Base-by-base conservation (phyloP, 1,284 basidiomycete species). In the Pseudozyma sp. region DNA sequence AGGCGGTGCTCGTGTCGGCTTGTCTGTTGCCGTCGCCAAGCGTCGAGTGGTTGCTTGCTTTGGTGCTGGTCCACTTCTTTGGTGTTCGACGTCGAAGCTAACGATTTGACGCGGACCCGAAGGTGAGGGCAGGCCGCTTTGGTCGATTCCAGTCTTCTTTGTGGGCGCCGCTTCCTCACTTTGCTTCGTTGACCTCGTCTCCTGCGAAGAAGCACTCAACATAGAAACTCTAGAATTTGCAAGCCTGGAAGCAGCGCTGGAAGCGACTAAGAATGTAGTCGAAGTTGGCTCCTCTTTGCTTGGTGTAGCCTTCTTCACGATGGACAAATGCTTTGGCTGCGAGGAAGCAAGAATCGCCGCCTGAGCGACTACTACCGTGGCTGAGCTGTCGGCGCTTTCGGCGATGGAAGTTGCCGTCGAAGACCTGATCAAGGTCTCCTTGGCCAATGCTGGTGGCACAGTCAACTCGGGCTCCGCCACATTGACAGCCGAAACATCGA, bases 1-100 rank as follows among this genome's bases (percentile, higher is more conserved):
- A 1, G 67, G 67, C 14, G 61, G 60, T 6, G 53, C 47, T 6
- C 61, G 61, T 7, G 51, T 11, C 6, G 52, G 21, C 19, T 54
- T 69, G 12, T 55, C 56, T 21, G 36, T 45, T n/a, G 66, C 16
- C 21, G 47, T 11, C 10, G 34, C 21, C 36, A 19, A 18, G 38
- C 60, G 59, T 34, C 57, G 57, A 10, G 12, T 18, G 16, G 40
- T 45, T 10, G 47, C 7, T 42, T 39, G 49, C 9, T 50, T 18
- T 19, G 47, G 43, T 9, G 25, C 12, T 21, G 42, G 25, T 4
- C 40, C 40, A 42, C 40, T 13, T 42, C n/a, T 40, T 8, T 12
- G 39, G 39, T 40, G 44, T 19, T 51, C 40, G 18, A 53, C 25
- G 47, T 54, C 57, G 35, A 49, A 66, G 55, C 52, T 52, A 14